Conservation (phyloP, 345 rosid genomes). For the Sapria himalayana region DNA sequence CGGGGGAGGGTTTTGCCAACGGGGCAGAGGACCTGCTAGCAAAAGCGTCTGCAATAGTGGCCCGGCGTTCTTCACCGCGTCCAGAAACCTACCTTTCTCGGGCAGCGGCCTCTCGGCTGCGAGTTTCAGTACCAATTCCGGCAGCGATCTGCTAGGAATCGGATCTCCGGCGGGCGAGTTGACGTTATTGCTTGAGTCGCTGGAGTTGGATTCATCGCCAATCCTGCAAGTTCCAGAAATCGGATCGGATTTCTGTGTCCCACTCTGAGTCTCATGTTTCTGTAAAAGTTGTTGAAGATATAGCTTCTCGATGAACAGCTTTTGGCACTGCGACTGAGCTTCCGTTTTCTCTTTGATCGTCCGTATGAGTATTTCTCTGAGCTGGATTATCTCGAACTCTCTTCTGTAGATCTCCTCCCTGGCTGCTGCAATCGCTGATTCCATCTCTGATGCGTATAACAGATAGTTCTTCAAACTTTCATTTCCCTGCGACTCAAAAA, state of each 20-base stretch:
- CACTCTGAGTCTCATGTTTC: constrained; percentile 6
- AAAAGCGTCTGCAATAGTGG: constrained; percentile 49
- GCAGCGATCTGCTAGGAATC: not conserved
- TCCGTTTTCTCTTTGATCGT: constrained; percentile 25
- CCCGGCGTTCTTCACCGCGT: constrained; percentile 51
- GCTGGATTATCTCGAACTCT: constrained; percentile 20
- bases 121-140: constrained; percentile 12
- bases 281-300: constrained; percentile 12
- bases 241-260: constrained; percentile 8
- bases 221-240: constrained; percentile 9
- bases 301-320: constrained; percentile 17
- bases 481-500: constrained; percentile 16
- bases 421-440: constrained; percentile 21
- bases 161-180: constrained; percentile 6
- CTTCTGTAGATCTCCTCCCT: constrained; percentile 27
- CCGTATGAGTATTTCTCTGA: constrained; percentile 20
- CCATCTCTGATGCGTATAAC: constrained; percentile 25
- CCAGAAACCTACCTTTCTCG: constrained; percentile 41
- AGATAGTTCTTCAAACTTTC: constrained; percentile 24
- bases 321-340: constrained; percentile 16
- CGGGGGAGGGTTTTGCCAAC: constrained; percentile 68
- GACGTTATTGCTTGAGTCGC: constrained; percentile 5
- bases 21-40: constrained; percentile 61
- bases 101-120: constrained; percentile 29
- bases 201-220: constrained; percentile 19